Base-by-base conservation (phyloP, 495 filamentous ascomycete genomes). In the Ramalina intermedia region DNA sequence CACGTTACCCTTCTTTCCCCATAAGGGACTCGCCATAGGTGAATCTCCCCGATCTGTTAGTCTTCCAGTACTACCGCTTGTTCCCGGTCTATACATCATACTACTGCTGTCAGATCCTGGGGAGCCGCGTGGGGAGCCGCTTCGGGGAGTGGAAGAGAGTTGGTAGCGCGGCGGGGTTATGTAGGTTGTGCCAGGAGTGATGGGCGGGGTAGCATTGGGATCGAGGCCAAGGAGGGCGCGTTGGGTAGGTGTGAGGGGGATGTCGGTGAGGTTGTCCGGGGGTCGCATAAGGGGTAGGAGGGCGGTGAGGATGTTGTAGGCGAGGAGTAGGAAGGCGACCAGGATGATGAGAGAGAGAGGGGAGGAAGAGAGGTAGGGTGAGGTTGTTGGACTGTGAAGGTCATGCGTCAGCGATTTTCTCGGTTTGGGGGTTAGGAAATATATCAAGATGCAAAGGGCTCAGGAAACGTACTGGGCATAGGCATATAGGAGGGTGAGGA, bases 201-300 rank as follows among this genome's bases (percentile, higher is more conserved):
- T 66, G 3, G 83, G 74, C n/a, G 71, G 67, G 3, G 67, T 66
- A 2, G 73, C 68, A 38, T 70, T 80, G 6, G 87, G 84, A 45
- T 83, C 75, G 9, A 98, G 78, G 11, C 89, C 88, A 17, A 98
- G 73, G 16, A 94, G 76, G 46, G 76, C 71, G 37, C 91, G 84
- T 63, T 98, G 91, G 12, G 81, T 80, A 20, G 91, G 87, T 5
- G 88, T 96, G 46, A 98, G 73, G 52, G 91, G 79, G 43, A 98
- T 93, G 62, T 98, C 90, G 55, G 79, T 69, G 50, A 95, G 72
- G 52, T 90, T 76, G 62, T 94, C 88, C 48, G 71, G 74, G 6
- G 66, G 64, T 43, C 78, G 74, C 58, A 85, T 61, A 18, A 95
- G 73, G 12, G 87, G 91, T 20, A 74, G 69, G 35, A 82, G 55